phyloP scores from a whole-genome alignment of 108 stramenopile species.

The Schizochytrium sp. region DNA sequence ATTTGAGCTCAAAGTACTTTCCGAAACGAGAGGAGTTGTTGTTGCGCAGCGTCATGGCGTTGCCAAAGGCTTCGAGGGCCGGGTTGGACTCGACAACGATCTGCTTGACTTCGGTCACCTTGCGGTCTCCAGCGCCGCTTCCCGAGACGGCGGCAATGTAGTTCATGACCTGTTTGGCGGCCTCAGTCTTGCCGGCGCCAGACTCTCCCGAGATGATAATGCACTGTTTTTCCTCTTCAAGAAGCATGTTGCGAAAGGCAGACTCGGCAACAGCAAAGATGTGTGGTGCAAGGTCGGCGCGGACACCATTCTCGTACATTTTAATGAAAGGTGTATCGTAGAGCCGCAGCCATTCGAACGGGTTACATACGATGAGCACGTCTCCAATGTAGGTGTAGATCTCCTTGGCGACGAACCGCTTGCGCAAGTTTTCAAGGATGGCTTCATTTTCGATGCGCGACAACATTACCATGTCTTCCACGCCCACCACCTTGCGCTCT shows the following conservation, averaged over 20 bases:
- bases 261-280: conserved; percentile 31
- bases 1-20: conserved; percentile 52
- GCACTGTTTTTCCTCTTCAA: conserved; percentile 19
- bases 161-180: conserved; percentile 70
- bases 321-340: neutral
- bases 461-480: conserved; percentile 46
- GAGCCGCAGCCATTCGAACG: conserved; percentile 29
- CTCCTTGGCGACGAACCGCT: conserved; percentile 30
- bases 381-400: conserved; percentile 44
- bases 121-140: neutral
- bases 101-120: conserved; percentile 30
- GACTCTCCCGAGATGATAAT: conserved; percentile 46
- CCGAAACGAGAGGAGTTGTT: conserved; percentile 53
- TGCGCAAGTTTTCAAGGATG: conserved; percentile 29
- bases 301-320: conserved; percentile 9
- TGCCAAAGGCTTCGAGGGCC: conserved; percentile 43
- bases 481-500: neutral
- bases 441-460: conserved; percentile 47
- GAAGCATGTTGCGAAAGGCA: conserved; percentile 11
- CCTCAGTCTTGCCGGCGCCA: conserved; percentile 49
- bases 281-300: conserved; percentile 25
- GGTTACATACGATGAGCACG: conserved; percentile 40
- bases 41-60: conserved; percentile 42
- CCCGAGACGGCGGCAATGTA: conserved; percentile 43
- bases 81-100: conserved; percentile 37